Conservation (phyloP, 169 alveolate species). For the Nephromyces sp. region DNA sequence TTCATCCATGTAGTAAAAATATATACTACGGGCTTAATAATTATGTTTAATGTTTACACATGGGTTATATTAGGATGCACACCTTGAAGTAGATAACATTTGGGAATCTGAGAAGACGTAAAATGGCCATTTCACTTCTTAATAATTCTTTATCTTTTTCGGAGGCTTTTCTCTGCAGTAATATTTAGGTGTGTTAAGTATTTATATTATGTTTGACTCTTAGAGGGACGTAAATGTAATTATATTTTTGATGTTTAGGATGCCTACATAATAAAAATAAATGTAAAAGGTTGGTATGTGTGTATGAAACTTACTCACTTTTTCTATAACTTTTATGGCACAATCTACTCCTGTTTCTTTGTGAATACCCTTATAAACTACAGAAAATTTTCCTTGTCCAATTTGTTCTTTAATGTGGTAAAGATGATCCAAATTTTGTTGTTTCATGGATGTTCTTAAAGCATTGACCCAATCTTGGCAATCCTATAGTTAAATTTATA, state of each 20-base stretch:
- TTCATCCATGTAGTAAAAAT: no score
- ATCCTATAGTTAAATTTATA: no score
- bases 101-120: constrained; percentile 65
- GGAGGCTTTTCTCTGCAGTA: constrained; percentile 33
- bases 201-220: neutral
- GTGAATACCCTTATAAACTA: constrained; percentile 63
- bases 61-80: no score
- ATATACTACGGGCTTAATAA: no score
- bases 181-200: neutral
- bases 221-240: neutral
- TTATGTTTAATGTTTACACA: no score
- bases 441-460: constrained; percentile 62
- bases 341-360: constrained; percentile 55
- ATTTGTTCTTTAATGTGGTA: constrained; percentile 38
- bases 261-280: neutral
- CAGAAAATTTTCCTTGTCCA: constrained; percentile 62
- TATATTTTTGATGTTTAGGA: neutral
- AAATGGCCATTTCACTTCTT: constrained; percentile 71
- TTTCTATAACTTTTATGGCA: constrained; percentile 74
- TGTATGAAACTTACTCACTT: constrained; percentile 15
- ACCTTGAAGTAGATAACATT: constrained; percentile 68
- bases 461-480: constrained; percentile 61
- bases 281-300: neutral
- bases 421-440: constrained; percentile 55
- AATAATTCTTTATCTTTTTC: constrained; percentile 64